Percentiles rank a stretch among this genome's conserved stretches.
These are phyloP conservation scores for Digitaria exilis DNA, from an alignment of 202 grass and related monocot genomes.

Conservation along the genomic window DNA sequence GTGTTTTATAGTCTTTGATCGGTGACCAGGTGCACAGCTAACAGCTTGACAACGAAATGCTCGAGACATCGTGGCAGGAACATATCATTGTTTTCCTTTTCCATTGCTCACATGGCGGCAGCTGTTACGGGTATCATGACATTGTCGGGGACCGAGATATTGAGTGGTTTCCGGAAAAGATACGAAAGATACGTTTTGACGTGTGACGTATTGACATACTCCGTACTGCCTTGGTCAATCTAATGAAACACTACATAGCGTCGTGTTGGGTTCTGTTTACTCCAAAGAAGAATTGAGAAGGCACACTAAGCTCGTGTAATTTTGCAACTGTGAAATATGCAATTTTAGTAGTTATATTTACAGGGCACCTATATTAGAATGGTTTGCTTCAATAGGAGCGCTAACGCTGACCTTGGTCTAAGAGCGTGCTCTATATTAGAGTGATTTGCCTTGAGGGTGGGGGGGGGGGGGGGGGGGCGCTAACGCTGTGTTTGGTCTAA, in stretches of 20 bases:
- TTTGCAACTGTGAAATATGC: too few species aligned
- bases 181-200: conserved; percentile 7
- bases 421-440: too few species aligned
- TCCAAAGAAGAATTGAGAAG: not conserved
- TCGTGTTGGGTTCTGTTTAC: not conserved
- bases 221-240: too few species aligned
- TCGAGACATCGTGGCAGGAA: not conserved
- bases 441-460: too few species aligned
- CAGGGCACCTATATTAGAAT: too few species aligned
- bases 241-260: not conserved
- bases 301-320: not conserved
- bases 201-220: too few species aligned
- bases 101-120: not conserved
- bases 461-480: too few species aligned
- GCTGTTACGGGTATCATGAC: not conserved
- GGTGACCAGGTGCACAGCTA: not conserved
- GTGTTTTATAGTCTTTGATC: not conserved
- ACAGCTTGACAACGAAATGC: not conserved
- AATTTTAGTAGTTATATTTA: too few species aligned
- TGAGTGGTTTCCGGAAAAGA: not conserved
- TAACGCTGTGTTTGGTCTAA: too few species aligned
- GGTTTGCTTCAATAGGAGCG: too few species aligned
- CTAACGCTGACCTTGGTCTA: too few species aligned
- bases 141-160: not conserved
- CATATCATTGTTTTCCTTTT: not conserved